phyloP scores from a whole-genome alignment of 495 filamentous ascomycete species.

The Diplogelasinospora grovesii region DNA sequence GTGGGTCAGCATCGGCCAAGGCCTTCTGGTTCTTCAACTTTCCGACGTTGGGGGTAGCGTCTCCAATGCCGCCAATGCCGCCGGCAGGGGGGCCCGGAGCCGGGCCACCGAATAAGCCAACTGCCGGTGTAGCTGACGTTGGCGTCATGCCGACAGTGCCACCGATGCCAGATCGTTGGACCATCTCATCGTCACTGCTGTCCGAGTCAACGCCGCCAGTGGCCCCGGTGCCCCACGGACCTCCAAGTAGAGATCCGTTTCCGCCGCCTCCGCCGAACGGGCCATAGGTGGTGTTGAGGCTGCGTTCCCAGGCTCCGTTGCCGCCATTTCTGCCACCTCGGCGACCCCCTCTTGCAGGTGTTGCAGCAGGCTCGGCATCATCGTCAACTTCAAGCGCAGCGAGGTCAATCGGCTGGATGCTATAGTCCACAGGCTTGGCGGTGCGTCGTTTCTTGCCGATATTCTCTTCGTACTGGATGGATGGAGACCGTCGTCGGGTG shows the following conservation, averaged over 20 bases:
- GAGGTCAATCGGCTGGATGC: constrained; percentile 67
- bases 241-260: constrained; percentile 62
- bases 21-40: constrained; percentile 72
- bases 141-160: constrained; percentile 69
- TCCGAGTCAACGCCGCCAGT: constrained; percentile 82
- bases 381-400: constrained; percentile 63
- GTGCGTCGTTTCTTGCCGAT: constrained; percentile 31
- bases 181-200: constrained; percentile 88
- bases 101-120: constrained; percentile 20
- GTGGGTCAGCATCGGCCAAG: constrained; percentile 85
- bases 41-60: constrained; percentile 78
- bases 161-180: constrained; percentile 50
- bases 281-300: constrained; percentile 76
- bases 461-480: constrained; percentile 49
- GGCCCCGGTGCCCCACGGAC: constrained; percentile 69
- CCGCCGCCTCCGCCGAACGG: constrained; percentile 85
- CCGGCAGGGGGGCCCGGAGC: constrained; percentile 44
- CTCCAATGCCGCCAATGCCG: constrained; percentile 43
- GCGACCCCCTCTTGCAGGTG: constrained; percentile 62
- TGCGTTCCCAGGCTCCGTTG: constrained; percentile 57
- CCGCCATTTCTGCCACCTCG: constrained; percentile 48
- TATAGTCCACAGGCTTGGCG: constrained; percentile 38
- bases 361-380: constrained; percentile 53
- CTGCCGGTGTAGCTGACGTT: constrained; percentile 54
- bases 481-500: constrained; percentile 48